A percentile compares a stretch with the other conserved stretches of the same genome.
phyloP scores from a whole-genome alignment of 257 asterid species.

The Forsythia viridissima region DNA sequence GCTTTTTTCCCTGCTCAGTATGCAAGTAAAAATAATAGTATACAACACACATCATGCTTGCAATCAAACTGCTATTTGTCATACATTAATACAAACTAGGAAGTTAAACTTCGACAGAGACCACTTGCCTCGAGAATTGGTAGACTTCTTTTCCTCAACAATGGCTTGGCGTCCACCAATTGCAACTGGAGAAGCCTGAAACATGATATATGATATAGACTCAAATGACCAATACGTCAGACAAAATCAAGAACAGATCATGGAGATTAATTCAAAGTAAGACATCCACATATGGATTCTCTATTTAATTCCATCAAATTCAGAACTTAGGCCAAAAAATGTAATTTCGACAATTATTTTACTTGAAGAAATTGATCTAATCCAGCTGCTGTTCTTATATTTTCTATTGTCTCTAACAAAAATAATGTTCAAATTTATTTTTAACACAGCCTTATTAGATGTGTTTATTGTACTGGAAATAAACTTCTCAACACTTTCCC shows the following conservation, averaged over 20 bases:
- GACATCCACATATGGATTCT: too few relatives aligned
- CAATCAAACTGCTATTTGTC: neutral
- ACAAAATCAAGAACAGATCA: neutral
- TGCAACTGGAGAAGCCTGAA: conserved; percentile 58
- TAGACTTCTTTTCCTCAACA: conserved; percentile 63
- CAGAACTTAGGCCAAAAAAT: too few relatives aligned
- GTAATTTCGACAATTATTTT: too few relatives aligned
- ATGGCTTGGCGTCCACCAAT: conserved; percentile 54
- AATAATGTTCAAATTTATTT: too few relatives aligned
- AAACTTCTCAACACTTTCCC: too few relatives aligned
- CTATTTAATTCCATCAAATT: too few relatives aligned
- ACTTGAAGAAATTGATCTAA: too few relatives aligned
- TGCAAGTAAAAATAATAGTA: neutral
- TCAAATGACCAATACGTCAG: neutral
- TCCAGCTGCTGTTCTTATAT: too few relatives aligned
- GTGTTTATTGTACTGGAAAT: too few relatives aligned
- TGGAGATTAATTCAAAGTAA: neutral
- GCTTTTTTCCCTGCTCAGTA: neutral
- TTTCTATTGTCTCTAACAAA: too few relatives aligned
- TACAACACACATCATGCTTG: neutral
- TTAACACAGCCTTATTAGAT: too few relatives aligned
- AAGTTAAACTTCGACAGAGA: neutral
- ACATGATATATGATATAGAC: neutral
- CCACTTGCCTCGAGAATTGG: conserved; percentile 45
- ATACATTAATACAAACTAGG: neutral